These are phyloP conservation scores for Aphanomyces stellatus DNA, from an alignment of 352 stramenopile genomes.

Conservation along the genomic window DNA sequence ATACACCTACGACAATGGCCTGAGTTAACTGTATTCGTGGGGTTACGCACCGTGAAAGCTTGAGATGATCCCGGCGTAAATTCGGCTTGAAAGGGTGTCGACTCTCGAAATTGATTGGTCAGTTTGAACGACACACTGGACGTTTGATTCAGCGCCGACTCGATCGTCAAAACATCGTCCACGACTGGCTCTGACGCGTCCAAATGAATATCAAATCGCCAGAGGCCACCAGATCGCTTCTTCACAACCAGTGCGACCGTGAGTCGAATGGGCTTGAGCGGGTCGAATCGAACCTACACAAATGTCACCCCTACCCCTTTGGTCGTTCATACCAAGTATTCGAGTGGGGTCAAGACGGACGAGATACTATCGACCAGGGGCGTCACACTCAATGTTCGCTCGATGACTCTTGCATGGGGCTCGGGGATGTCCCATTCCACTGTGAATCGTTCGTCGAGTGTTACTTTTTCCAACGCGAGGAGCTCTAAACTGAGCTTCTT, in stretches of 20 bases:
- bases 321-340: neutral
- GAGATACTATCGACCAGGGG: conserved; percentile 18
- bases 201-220: conserved; percentile 80
- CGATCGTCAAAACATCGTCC: conserved; percentile 83
- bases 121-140: conserved; percentile 81
- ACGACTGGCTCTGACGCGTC: conserved; percentile 69
- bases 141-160: conserved; percentile 79
- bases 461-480: conserved; percentile 40
- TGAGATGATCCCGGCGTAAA: conserved; percentile 81
- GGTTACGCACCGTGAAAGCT: conserved; percentile 54
- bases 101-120: conserved; percentile 76
- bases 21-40: neutral
- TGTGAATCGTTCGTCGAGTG: conserved; percentile 35
- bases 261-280: conserved; percentile 74
- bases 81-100: conserved; percentile 69
- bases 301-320: neutral
- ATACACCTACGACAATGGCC: conserved; percentile 34
- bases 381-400: conserved; percentile 42
- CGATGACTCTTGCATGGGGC: conserved; percentile 31
- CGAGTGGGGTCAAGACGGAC: conserved; percentile 1
- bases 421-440: conserved; percentile 56
- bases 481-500: conserved; percentile 58
- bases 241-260: conserved; percentile 64
- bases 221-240: conserved; percentile 59
- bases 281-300: conserved; percentile 64